Evolutionary conservation across 495 filamentous ascomycete species (phyloP).

Genomic region (Neurospora hispaniola): DNA sequence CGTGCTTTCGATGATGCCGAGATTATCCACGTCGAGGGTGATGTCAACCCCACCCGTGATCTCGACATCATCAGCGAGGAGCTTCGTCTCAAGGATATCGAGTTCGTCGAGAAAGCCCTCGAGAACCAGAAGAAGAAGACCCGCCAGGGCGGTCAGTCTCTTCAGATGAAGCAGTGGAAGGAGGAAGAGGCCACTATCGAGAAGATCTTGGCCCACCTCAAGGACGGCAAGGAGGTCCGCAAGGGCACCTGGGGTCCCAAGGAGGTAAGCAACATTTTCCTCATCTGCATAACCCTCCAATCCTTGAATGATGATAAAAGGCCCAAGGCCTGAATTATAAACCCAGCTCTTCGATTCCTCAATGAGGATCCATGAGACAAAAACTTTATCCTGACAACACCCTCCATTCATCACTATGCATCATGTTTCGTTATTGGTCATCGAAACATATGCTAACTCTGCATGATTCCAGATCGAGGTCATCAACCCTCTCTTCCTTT

Average conservation of each 20-base stretch:
- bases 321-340: slow-evolving; percentile 87
- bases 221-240: slow-evolving; percentile 84
- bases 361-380: slow-evolving; percentile 55
- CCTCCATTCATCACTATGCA: slow-evolving; percentile 20
- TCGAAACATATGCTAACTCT: slow-evolving; percentile 18
- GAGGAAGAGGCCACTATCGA: slow-evolving; percentile 91
- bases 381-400: slow-evolving; percentile 41
- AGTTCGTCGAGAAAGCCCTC: slow-evolving; percentile 92
- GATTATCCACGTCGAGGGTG: slow-evolving; percentile 98
- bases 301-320: slow-evolving; percentile 90
- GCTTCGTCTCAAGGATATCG: slow-evolving; percentile 94
- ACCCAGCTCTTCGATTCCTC: slow-evolving; percentile 97
- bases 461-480: slow-evolving; percentile 65
- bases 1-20: slow-evolving; percentile 98
- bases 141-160: slow-evolving; percentile 80
- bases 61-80: slow-evolving; percentile 95
- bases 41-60: slow-evolving; percentile 90
- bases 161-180: slow-evolving; percentile 96
- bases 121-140: slow-evolving; percentile 89
- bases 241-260: slow-evolving; percentile 84
- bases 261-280: slow-evolving; percentile 61
- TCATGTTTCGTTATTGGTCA: slow-evolving; percentile 15
- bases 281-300: slow-evolving; percentile 2
- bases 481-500: slow-evolving; percentile 92
- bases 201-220: slow-evolving; percentile 70